These are phyloP conservation scores for Tolypocladium amazonense DNA, from an alignment of 2,329 filamentous ascomycete species.

Conservation along the genomic window DNA sequence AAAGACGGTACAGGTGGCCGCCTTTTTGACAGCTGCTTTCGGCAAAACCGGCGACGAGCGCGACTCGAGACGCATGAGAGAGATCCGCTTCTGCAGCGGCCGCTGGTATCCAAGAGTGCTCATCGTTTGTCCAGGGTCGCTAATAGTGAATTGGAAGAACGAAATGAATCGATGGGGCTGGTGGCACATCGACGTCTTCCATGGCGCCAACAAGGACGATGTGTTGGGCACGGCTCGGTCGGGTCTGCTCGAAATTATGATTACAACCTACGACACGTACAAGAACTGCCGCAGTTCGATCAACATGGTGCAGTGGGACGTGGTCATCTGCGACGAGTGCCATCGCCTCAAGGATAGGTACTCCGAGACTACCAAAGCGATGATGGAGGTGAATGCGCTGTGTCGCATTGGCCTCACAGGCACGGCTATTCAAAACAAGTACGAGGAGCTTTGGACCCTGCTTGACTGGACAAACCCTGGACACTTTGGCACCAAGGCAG, in stretches of 20 bases:
- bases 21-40: conserved; percentile 83
- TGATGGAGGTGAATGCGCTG: conserved; percentile 83
- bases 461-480: conserved; percentile 95
- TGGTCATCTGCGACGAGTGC: conserved; percentile 88
- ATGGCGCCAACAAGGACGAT: conserved; percentile 58
- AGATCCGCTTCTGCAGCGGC: conserved; percentile 54
- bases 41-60: conserved; percentile 87
- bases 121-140: conserved; percentile 77
- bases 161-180: conserved; percentile 88
- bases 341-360: conserved; percentile 74
- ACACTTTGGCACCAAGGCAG: conserved; percentile 47
- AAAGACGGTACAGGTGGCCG: conserved; percentile 93
- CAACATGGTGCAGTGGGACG: conserved; percentile 87
- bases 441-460: conserved; percentile 92
- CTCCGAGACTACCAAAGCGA: conserved; percentile 70
- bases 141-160: conserved; percentile 85
- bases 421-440: conserved; percentile 95
- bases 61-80: conserved; percentile 79
- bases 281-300: conserved; percentile 61
- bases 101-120: conserved; percentile 70
- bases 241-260: conserved; percentile 78
- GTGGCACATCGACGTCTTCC: conserved; percentile 82
- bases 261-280: conserved; percentile 91
- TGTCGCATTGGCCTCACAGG: conserved; percentile 90
- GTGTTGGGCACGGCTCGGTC: conserved; percentile 61